Percentiles rank a stretch among this genome's conserved stretches.
Conservation (phyloP, 352 stramenopile genomes). For the Phytophthora palmivora region DNA sequence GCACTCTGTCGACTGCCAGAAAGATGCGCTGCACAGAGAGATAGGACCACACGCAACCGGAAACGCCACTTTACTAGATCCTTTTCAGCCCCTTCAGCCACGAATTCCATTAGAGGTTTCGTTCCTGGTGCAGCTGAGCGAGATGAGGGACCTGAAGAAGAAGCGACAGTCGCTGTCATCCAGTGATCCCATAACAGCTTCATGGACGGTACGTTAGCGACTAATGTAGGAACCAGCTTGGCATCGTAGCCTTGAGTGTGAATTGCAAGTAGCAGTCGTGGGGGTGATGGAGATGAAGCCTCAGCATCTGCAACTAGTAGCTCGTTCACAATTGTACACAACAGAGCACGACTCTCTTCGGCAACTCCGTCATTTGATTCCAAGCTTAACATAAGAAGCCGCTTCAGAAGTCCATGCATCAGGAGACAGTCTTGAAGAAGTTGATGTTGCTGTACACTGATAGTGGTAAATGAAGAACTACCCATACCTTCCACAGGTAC, state of each 20-base stretch:
- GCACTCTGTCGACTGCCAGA: conserved; percentile 39
- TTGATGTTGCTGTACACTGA: conserved; percentile 54
- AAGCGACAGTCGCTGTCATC: conserved; percentile 42
- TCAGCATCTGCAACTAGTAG: conserved; percentile 42
- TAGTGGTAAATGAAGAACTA: conserved; percentile 22
- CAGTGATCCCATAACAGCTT: conserved; percentile 62
- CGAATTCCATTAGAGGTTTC: conserved; percentile 67
- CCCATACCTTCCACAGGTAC: conserved; percentile 31
- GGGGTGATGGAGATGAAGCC: conserved; percentile 20
- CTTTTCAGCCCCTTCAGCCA: conserved; percentile 52
- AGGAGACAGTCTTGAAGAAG: conserved; percentile 69
- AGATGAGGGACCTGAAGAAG: conserved; percentile 26
- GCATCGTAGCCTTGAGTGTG: conserved; percentile 62
- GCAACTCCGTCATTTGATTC: conserved; percentile 23
- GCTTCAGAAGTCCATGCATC: conserved; percentile 52
- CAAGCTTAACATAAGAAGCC: conserved; percentile 29
- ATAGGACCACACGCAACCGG: conserved; percentile 58
- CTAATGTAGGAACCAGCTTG: conserved; percentile 39
- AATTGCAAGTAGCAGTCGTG: conserved; percentile 48
- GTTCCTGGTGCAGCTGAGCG: conserved; percentile 21
- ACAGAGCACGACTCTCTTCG: conserved; percentile 26
- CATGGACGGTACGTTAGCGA: conserved; percentile 47
- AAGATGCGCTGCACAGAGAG: conserved; percentile 55
- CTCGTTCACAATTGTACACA: conserved; percentile 47
- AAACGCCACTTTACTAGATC: conserved; percentile 62